Conservation (phyloP, 176 grass and related monocot genomes). For the Musa itinerans region DNA sequence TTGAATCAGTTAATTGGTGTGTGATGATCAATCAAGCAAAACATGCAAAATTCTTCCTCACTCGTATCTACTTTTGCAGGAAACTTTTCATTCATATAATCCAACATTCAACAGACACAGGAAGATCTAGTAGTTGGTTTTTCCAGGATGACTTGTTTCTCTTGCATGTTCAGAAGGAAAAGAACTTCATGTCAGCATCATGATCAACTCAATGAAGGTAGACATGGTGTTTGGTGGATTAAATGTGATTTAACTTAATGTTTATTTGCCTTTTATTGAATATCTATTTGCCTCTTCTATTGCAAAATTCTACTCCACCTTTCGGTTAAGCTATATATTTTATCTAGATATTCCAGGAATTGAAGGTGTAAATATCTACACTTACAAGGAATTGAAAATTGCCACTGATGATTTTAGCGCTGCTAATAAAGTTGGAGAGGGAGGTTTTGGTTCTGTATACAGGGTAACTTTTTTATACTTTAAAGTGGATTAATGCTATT, state of each 20-base stretch:
- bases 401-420: constrained; percentile 64
- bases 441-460: constrained; percentile 78
- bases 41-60: neutral
- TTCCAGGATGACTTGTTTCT: constrained; percentile 12
- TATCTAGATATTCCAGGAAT: constrained; percentile 29
- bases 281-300: neutral
- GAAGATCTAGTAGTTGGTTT: neutral
- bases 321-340: neutral
- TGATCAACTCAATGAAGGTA: constrained; percentile 6
- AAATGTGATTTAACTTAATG: neutral
- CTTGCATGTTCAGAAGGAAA: constrained; percentile 11
- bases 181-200: neutral
- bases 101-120: neutral
- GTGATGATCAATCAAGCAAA: too few relatives aligned
- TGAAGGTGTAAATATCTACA: constrained; percentile 48
- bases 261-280: neutral
- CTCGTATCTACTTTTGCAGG: neutral
- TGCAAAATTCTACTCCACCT: neutral
- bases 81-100: neutral
- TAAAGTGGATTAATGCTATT: neutral
- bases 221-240: neutral
- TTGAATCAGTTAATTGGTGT: too few relatives aligned
- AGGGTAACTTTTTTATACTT: constrained; percentile 38
- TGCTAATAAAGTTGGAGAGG: constrained; percentile 72
- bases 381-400: constrained; percentile 60